Base-by-base conservation (phyloP, 2,329 filamentous ascomycete genomes). In the Xylariaceae sp. region DNA sequence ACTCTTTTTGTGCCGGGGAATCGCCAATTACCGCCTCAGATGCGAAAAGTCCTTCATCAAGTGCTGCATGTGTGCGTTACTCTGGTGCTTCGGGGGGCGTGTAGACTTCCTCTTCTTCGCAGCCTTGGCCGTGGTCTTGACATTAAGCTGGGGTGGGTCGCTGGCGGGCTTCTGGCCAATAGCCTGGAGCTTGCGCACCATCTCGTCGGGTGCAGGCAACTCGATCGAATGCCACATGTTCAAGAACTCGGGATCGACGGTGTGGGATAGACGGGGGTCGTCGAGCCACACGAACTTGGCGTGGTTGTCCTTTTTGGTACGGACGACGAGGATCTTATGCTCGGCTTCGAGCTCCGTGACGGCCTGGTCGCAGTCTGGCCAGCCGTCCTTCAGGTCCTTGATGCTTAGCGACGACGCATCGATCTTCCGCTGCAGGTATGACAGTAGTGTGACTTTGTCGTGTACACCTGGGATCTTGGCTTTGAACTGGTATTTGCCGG, bases 361-460 rank as follows among this genome's bases (percentile, higher is more conserved):
- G 8, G 89, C 84, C 17, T 88, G 84, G 59, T 93, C 87, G 69
- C 92, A 96, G 67, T 89, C 88, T 21, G 89, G 87, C 95, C 95
- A 99, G 62, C 95, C 95, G 72, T 99, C 95, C 76, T 96, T 96
- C 60, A 99, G 83, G 68, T 97, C 92, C 73, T 92, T 92, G 61
- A 98, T 91, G 33, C 82, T 83, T 52, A 98, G 85, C 11, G 91
- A 92, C 63, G 89, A 87, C 1, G 91, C 90, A 57, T 92, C 92
- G 49, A 85, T 86, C 75, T 93, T 92, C 51, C 83, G 82, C 75
- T 96, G 92, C 28, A 99, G 84, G 71, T 91, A 89, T 53, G 84
- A 85, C 52, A 96, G 85, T 52, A 99, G 84, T 67, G 92, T 87
- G 34, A 89, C 87, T 57, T 87, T 86, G 68, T 86, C 88, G 66